These are phyloP conservation scores for Microcyclospora tardicrescens DNA, from an alignment of 2,329 filamentous ascomycete genomes.

Conservation along the genomic window DNA sequence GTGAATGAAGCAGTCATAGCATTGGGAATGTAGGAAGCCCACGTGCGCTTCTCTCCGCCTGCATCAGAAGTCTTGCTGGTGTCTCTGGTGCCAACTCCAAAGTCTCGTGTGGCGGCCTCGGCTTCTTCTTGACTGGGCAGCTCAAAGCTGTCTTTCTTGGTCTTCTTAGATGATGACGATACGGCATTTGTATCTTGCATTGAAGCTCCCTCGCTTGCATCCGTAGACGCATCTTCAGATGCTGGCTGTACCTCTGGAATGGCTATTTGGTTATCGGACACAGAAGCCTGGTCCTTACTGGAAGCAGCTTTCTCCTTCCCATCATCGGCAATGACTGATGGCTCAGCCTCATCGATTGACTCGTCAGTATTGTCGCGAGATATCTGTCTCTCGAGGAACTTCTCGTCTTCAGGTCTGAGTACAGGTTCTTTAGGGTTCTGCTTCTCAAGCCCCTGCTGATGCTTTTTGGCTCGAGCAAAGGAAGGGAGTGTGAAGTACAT, in stretches of 20 bases:
- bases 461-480: constrained; percentile 24
- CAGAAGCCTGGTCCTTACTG: constrained; percentile 16
- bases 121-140: constrained; percentile 25
- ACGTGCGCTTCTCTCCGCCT: constrained; percentile 24
- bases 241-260: constrained; percentile 13
- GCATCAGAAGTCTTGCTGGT: constrained; percentile 11
- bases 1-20: constrained; percentile 2
- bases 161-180: constrained; percentile 11
- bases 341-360: constrained; percentile 6
- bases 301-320: constrained; percentile 13
- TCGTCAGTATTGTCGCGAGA: constrained; percentile 13
- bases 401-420: constrained; percentile 48
- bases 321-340: constrained; percentile 12
- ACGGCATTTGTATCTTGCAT: constrained; percentile 8
- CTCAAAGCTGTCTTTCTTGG: constrained; percentile 17
- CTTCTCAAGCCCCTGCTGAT: constrained; percentile 23
- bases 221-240: constrained; percentile 3
- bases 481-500: constrained; percentile 22
- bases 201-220: constrained; percentile 20
- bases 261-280: constrained; percentile 12
- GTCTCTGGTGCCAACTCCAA: constrained; percentile 9
- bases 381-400: constrained; percentile 34
- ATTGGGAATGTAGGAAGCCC: constrained; percentile 23
- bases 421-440: constrained; percentile 31
- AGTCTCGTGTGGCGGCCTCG: constrained; percentile 19